Evolutionary conservation across 2,329 filamentous ascomycete species (phyloP).

Genomic region (Alternaria gaisen): DNA sequence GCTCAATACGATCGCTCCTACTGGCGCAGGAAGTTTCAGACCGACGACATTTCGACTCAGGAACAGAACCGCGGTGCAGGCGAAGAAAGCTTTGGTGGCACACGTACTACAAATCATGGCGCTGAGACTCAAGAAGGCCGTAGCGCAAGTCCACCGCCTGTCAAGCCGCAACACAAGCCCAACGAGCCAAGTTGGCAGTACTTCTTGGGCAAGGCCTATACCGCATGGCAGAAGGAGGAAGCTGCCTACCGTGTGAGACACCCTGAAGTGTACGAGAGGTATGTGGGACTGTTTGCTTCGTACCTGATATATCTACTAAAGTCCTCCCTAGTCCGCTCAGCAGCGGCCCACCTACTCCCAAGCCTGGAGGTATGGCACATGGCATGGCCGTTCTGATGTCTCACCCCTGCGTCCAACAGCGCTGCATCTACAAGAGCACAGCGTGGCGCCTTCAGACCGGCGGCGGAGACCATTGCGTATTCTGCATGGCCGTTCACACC

Average conservation of each 20-base stretch:
- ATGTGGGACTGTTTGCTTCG: not conserved
- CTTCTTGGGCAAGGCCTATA: slow-evolving; percentile 8
- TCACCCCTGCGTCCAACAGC: slow-evolving; percentile 13
- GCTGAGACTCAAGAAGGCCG: slow-evolving; percentile 4
- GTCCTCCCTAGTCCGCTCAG: not conserved
- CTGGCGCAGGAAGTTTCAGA: slow-evolving; percentile 1
- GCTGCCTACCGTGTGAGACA: slow-evolving; percentile 9
- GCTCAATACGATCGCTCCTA: slow-evolving; percentile 19
- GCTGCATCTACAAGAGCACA: slow-evolving; percentile 2
- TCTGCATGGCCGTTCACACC: slow-evolving; percentile 11
- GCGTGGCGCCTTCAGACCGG: slow-evolving; percentile 11
- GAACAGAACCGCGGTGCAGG: not conserved
- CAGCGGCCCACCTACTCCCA: not conserved
- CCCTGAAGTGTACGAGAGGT: slow-evolving; percentile 10
- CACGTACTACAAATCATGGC: slow-evolving; percentile 1
- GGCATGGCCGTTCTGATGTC: slow-evolving; percentile 21
- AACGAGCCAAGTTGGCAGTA: slow-evolving; percentile 11
- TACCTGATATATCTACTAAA: not conserved
- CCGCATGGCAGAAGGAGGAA: slow-evolving; percentile 11
- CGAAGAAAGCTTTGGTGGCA: not conserved
- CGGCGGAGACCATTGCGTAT: slow-evolving; percentile 18
- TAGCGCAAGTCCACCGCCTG: slow-evolving; percentile 11
- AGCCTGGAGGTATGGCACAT: slow-evolving; percentile 8
- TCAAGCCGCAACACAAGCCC: slow-evolving; percentile 11
- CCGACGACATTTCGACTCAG: not conserved